Evolutionary conservation across 768 basidiomycete genomes (phyloP).

Genomic region (Trametes cubensis): DNA sequence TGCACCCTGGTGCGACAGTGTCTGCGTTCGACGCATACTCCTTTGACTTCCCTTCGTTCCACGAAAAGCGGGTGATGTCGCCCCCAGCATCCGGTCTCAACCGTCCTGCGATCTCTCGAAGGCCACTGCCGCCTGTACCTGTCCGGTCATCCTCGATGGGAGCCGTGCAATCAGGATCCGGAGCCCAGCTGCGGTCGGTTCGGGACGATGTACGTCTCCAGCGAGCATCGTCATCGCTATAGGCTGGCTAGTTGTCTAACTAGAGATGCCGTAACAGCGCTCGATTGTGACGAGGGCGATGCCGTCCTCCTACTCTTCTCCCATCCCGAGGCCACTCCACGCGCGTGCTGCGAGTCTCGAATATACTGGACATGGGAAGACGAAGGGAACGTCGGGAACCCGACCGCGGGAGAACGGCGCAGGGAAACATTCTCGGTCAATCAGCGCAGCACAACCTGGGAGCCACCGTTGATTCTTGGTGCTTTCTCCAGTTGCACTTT

Average conservation of each 20-base stretch:
- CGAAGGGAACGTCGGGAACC: not conserved
- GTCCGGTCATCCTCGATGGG: slow-evolving; percentile 4
- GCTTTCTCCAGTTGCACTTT: not conserved
- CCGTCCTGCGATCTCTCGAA: not conserved
- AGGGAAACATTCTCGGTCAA: slow-evolving; percentile 12
- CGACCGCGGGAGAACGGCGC: not conserved
- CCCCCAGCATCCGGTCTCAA: not conserved
- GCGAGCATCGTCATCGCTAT: slow-evolving; percentile 1
- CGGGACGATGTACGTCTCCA: slow-evolving; percentile 16
- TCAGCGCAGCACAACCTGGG: slow-evolving; percentile 4
- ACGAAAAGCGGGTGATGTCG: not conserved
- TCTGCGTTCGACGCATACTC: slow-evolving; percentile 11
- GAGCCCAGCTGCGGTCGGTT: not conserved
- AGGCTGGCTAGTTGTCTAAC: slow-evolving; percentile 11
- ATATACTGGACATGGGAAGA: not conserved
- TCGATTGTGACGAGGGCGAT: not conserved
- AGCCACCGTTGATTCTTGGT: not conserved
- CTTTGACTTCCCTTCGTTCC: not conserved
- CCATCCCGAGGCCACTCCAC: not conserved
- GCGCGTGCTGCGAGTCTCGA: slow-evolving; percentile 5
- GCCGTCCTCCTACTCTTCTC: not conserved
- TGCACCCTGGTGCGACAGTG: not conserved
- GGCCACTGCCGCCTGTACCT: slow-evolving; percentile 22
- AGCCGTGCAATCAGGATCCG: not conserved
- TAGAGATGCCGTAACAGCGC: slow-evolving; percentile 2